Base-by-base conservation (phyloP, 2,329 filamentous ascomycete genomes). In the Claviceps monticola region DNA sequence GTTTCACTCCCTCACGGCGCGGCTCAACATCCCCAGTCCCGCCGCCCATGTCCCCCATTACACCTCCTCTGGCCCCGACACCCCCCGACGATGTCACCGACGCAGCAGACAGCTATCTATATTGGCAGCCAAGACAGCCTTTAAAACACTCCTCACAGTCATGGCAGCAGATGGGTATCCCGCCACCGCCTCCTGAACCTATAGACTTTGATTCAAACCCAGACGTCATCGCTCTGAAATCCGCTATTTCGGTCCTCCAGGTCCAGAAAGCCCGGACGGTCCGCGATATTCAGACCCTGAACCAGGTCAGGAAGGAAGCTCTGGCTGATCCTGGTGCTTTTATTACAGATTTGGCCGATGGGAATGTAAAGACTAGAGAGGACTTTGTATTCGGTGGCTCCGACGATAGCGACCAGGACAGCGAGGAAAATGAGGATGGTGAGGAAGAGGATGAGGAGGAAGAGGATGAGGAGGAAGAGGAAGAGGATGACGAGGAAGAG, bases 211-310 rank as follows among this genome's bases (percentile, higher is more conserved):
- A 78, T 56, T 67, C 70, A 51, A 95, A 95, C 62, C 83, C 88
- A 7, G 91, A 97, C 71, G 88, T 85, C 23, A 84, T 96, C 54
- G 91, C 91, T 5, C 75, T 96, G 54, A 83, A 84, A 57, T 87
- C 86, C 26, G 87, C 90, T 46, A 88, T 96, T 54, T 84, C 87
- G 8, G 82, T 95, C 49, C 74, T 97, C 46, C 88, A 95, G 69
- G 75, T 95, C 57, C 91, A 97, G 71, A 83, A 83, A 56, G 81
- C 83, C 61, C 86, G 85, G 64, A 88, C 88, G 42, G 72, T 82
- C 48, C 77, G 79, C 46, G 90, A 96, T 68, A 82, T 96, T 49
- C 76, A 79, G 58, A 71, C 77, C 0, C 73, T 96, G 37, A 78
- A 82, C 58, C 72, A 74, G 53, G 78, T 87, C 60, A 91, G 89